Evolutionary conservation across 441 rosid species (phyloP).

Genomic region (Gossypium lobatum): DNA sequence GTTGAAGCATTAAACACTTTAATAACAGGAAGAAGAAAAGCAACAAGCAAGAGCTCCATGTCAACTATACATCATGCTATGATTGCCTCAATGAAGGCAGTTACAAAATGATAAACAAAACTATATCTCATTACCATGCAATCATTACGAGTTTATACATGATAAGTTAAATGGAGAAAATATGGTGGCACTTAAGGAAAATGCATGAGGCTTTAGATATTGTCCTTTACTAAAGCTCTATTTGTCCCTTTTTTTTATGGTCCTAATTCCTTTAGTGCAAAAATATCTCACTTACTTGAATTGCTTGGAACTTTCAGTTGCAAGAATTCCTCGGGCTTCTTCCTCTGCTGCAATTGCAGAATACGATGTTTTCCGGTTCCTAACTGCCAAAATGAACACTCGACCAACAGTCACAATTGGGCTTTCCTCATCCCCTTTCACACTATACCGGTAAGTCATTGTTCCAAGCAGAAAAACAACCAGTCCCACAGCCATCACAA

Average conservation of each 20-base stretch:
- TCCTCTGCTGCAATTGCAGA: slow-evolving; percentile 23
- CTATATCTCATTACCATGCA: neutral
- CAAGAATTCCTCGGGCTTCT: slow-evolving; percentile 25
- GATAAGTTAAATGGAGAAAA: neutral
- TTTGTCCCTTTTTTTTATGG: neutral
- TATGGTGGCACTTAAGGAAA: neutral
- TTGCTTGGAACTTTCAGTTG: slow-evolving; percentile 27
- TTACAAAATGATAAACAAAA: neutral
- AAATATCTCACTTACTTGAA: slow-evolving; percentile 30
- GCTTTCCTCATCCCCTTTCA: slow-evolving; percentile 17
- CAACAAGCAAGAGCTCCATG: neutral
- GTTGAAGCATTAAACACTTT: neutral
- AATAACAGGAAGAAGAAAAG: neutral
- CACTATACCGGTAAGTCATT: slow-evolving; percentile 32
- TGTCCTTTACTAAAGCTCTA: neutral
- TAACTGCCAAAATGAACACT: slow-evolving; percentile 37
- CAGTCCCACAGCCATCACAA: slow-evolving; percentile 35
- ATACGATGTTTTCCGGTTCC: slow-evolving; percentile 28
- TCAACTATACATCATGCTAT: neutral
- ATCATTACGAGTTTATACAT: neutral
- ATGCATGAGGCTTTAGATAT: neutral
- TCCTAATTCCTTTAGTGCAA: neutral
- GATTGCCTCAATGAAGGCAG: neutral
- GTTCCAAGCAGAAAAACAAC: slow-evolving; percentile 38
- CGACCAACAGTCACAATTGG: slow-evolving; percentile 37